These are phyloP conservation scores for Vanrija sp. DNA, from an alignment of 1,284 basidiomycete genomes.

Conservation along the genomic window DNA sequence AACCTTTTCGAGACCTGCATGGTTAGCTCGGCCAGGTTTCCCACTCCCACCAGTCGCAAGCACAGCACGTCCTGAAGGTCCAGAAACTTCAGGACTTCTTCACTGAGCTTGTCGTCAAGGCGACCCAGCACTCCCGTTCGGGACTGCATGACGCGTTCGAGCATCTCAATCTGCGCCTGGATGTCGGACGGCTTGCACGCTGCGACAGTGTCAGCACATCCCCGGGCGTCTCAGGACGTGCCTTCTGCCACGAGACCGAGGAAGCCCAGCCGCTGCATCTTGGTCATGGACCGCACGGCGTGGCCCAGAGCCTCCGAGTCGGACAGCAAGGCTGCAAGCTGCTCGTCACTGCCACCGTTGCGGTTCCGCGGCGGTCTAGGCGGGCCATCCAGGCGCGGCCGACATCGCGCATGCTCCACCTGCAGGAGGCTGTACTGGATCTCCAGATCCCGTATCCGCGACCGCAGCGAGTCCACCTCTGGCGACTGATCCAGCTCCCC, in stretches of 20 bases:
- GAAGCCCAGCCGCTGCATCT: constrained; percentile 25
- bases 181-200: constrained; percentile 42
- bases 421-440: constrained; percentile 17
- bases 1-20: constrained; percentile 69
- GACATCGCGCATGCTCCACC: constrained; percentile 25
- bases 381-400: constrained; percentile 2
- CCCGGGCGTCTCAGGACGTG: constrained; percentile 9
- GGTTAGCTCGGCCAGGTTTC: constrained; percentile 8
- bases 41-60: constrained; percentile 49
- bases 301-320: constrained; percentile 13
- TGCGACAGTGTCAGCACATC: constrained; percentile 1
- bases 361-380: neutral
- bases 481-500: constrained; percentile 12
- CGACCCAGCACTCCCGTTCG: constrained; percentile 75
- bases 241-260: constrained; percentile 29
- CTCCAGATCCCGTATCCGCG: constrained; percentile 18
- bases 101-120: constrained; percentile 63
- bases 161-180: constrained; percentile 64
- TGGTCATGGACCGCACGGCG: constrained; percentile 17
- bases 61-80: constrained; percentile 62
- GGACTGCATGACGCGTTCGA: constrained; percentile 73
- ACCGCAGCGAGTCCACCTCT: too few relatives aligned
- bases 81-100: constrained; percentile 64
- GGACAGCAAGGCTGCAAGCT: constrained; percentile 1
- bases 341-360: neutral